Evolutionary conservation across 148 eudicot species (phyloP).

Genomic region (Chenopodium album): DNA sequence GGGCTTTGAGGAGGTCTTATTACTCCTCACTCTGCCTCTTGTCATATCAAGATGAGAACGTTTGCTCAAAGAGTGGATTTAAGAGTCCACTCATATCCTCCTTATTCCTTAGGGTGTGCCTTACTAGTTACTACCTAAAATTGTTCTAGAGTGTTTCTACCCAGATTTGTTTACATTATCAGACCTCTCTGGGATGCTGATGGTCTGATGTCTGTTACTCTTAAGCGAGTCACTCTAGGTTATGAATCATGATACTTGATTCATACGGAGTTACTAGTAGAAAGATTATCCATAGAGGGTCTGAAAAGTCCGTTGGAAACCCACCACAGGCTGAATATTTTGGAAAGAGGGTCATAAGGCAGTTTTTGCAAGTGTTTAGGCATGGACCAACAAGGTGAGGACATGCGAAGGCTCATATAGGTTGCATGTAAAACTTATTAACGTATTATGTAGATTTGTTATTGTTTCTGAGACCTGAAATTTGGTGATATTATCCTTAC

Average conservation of each 20-base stretch:
- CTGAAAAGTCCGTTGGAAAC: background rate
- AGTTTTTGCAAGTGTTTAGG: background rate
- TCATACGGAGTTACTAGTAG: too few relatives aligned
- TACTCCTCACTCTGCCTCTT: too few relatives aligned
- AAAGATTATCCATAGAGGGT: background rate
- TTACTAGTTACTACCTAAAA: background rate
- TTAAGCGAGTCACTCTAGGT: background rate
- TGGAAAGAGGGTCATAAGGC: background rate
- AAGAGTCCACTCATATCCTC: background rate
- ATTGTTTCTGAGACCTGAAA: background rate
- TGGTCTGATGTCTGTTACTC: background rate
- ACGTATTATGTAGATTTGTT: background rate
- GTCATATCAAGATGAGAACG: background rate
- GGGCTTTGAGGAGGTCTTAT: background rate
- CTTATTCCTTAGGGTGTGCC: background rate
- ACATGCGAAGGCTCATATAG: background rate
- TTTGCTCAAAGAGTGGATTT: background rate
- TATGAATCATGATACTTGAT: too few relatives aligned
- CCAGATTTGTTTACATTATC: background rate
- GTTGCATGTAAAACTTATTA: background rate
- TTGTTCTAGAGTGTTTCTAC: background rate
- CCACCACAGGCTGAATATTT: background rate
- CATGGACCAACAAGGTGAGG: background rate
- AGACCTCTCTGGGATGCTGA: background rate
- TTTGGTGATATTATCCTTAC: background rate